Evolutionary conservation across 2,329 filamentous ascomycete genomes (phyloP).

Genomic region (Ophiosphaerella herpotricha): DNA sequence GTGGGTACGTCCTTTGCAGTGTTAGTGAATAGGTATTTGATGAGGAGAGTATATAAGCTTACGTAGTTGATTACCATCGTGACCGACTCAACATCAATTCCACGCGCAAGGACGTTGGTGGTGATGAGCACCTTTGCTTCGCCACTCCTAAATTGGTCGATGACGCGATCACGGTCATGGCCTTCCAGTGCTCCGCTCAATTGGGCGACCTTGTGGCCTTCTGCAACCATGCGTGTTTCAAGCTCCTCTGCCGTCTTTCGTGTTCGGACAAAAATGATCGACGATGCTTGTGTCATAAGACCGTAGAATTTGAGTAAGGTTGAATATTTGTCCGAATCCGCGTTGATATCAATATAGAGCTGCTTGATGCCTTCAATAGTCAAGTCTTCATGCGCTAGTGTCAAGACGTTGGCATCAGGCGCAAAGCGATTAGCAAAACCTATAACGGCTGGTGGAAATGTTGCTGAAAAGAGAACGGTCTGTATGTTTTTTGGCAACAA

Average conservation of each 20-base stretch:
- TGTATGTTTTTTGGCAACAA: constrained; percentile 77
- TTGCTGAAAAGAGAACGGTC: constrained; percentile 93
- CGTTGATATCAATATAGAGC: constrained; percentile 92
- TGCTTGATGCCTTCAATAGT: constrained; percentile 98
- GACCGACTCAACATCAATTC: constrained; percentile 89
- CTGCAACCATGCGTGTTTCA: constrained; percentile 79
- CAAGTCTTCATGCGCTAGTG: constrained; percentile 84
- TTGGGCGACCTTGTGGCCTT: constrained; percentile 90
- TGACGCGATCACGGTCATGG: constrained; percentile 76
- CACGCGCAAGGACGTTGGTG: constrained; percentile 93
- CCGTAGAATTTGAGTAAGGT: constrained; percentile 92
- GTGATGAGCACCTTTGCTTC: constrained; percentile 95
- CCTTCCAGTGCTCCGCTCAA: constrained; percentile 89
- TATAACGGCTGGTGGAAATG: constrained; percentile 84
- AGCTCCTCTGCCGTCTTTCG: constrained; percentile 85
- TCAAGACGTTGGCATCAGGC: constrained; percentile 83
- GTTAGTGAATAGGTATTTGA: constrained; percentile 12
- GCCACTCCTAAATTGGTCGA: constrained; percentile 84
- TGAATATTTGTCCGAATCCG: constrained; percentile 82
- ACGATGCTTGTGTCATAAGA: constrained; percentile 93
- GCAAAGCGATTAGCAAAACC: constrained; percentile 83
- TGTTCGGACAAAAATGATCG: constrained; percentile 97
- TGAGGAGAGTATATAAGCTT: constrained; percentile 14
- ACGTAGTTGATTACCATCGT: constrained; percentile 98
- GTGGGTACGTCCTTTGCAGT: constrained; percentile 59